Base-by-base conservation (phyloP, 441 rosid species). In the Adansonia gregorii region DNA sequence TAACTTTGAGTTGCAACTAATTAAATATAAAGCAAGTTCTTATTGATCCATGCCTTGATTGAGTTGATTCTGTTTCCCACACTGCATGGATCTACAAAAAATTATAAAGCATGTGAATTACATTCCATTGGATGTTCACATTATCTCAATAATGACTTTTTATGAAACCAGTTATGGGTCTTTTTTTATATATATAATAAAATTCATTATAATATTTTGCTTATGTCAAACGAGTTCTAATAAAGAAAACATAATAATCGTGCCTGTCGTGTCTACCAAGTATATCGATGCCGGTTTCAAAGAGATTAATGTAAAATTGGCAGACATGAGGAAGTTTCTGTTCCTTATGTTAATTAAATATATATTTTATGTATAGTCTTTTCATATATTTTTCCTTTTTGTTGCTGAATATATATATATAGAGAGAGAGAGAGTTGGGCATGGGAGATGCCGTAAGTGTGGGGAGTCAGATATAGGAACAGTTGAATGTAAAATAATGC, bases 381-480 rank as follows among this genome's bases (percentile, higher is more conserved):
- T 24, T 2, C 14, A 61, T 22, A 22, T 59, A 10, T 11, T 61
- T 12, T 27, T 3, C 17, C 60, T 45, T 10, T 4, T 65, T 65
- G 12, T n/a, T 41, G 27, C 6, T 67, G 43, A 39, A 2, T 15
- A 22, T 22, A 41, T 1, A 27, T 27, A 27, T 27, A 27, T 1
- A 27, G 35, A 10, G 41, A 15, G 41, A n/a, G 43, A 0, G 12
- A 4, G 43, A 11, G 70, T 24, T 52, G 80, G 27, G 82, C 91
- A 81, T 66, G 79, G 54, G 67, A 78, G 82, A 67, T 82, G 90
- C 79, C 87, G 85, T 82, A 31, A 77, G 81, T 77, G 77, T 49
- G 39, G 85, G 80, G 81, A 75, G 86, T 85, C 89, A 82, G 84
- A 85, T 79, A 45, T 74, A 68, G 73, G 52, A 77, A 74, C 49